Evolutionary conservation across 169 alveolate species (phyloP), one percentile per base, ranked within the genome.

Genomic region (Cryptosporidium muris): DNA sequence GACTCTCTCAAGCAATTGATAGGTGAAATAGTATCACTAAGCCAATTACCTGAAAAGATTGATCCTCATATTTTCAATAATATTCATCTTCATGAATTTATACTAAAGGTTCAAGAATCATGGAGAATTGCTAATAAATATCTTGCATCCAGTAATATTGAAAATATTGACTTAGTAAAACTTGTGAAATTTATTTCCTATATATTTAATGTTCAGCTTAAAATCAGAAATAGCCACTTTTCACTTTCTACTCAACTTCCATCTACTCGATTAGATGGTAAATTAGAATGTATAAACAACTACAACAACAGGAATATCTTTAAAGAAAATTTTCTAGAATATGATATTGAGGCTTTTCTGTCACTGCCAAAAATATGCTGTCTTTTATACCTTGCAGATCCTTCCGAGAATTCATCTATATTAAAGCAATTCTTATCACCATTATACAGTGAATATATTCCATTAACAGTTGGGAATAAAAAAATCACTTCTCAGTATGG

Each of bases 31-130:
- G 49, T 40, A 60, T 66, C 54, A 14, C 14, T 42, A 74, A 58
- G 85, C 49, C 14, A 56, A 14, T 11, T 60, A 25, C 85, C 85
- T 5, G 85, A 74, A 60, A 74, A 62, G 62, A 74, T 74, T 43
- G 85, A 74, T 43, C 85, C 85, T 3, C 85, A 74, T 14, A 74
- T 74, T 45, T 74, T 66, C 25, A 74, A 74, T 48, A 74, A 74
- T 48, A 43, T 42, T 12, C 37, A 38, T 58, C 47, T 74, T 7
- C 85, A 74, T 6, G 74, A 74, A 25, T 52, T 25, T 34, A 74
- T 74, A 8, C 38, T 74, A n/a, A 74, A 48, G 37, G 66, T 74
- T 12, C 74, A 74, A 12, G 85, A 74, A 14, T 54, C 74, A 43
- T 74, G 85, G 85, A 64, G 85, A 40, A 56, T 74, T 7, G 58